Conservation (phyloP, 2,329 filamentous ascomycete species). For the Scopulariopsis brevicaulis region DNA sequence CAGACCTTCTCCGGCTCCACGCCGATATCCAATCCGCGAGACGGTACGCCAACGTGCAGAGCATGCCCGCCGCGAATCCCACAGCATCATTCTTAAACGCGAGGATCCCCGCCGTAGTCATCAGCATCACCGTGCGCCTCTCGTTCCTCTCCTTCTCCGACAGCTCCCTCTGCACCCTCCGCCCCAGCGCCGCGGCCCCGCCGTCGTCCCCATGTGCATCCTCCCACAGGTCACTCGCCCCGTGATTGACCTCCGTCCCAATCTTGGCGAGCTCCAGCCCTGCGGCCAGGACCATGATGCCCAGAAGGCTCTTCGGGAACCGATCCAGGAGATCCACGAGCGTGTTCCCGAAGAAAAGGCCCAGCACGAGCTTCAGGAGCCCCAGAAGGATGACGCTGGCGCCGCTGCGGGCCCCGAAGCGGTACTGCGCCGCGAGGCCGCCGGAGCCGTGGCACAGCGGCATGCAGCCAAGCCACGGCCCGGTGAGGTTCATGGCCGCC, state of each 20-base stretch:
- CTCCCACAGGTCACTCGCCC: constrained; percentile 49
- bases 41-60: constrained; percentile 62
- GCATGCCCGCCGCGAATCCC: constrained; percentile 71
- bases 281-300: constrained; percentile 81
- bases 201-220: constrained; percentile 24
- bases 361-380: constrained; percentile 61
- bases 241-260: constrained; percentile 72
- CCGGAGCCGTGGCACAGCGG: constrained; percentile 90
- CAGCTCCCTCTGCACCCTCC: constrained; percentile 6
- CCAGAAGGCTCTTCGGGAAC: constrained; percentile 70
- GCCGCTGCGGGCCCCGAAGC: constrained; percentile 84
- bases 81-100: constrained; percentile 86
- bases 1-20: neutral
- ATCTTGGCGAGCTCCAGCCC: constrained; percentile 82
- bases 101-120: constrained; percentile 70
- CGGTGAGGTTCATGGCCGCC: constrained; percentile 68
- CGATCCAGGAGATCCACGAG: constrained; percentile 58
- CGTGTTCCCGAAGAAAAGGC: constrained; percentile 61
- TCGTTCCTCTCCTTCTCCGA: constrained; percentile 59
- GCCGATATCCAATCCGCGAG: constrained; percentile 27
- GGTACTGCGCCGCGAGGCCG: constrained; percentile 79
- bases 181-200: constrained; percentile 1
- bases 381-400: constrained; percentile 75
- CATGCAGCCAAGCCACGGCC: constrained; percentile 92
- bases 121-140: constrained; percentile 82